A percentile compares a stretch with the other conserved stretches of the same genome.
Evolutionary conservation across 2,329 filamentous ascomycete genomes (phyloP).

Genomic region (Paecilomyces sp.): DNA sequence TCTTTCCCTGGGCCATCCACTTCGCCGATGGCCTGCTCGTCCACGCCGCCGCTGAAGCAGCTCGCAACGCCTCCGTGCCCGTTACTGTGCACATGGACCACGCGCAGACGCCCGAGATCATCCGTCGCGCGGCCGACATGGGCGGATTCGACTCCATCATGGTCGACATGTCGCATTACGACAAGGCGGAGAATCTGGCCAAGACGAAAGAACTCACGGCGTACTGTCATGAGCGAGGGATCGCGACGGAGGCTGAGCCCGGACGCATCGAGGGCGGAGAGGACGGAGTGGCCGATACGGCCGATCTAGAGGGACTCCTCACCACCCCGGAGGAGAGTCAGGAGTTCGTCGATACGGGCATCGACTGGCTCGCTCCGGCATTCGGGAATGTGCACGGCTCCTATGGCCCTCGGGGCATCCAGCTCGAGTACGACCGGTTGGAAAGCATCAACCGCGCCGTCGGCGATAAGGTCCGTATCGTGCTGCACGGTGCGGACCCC

Average conservation of each 20-base stretch:
- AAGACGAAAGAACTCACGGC: conserved; percentile 56
- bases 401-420: conserved; percentile 59
- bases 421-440: conserved; percentile 54
- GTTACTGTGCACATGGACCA: conserved; percentile 61
- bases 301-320: conserved; percentile 54
- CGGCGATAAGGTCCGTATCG: conserved; percentile 43
- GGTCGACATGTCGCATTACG: conserved; percentile 70
- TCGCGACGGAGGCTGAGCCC: conserved; percentile 64
- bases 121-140: conserved; percentile 54
- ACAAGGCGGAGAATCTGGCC: conserved; percentile 61
- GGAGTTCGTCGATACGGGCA: conserved; percentile 63
- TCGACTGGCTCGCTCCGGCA: conserved; percentile 67
- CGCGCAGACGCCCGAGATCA: conserved; percentile 56
- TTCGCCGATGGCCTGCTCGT: conserved; percentile 55
- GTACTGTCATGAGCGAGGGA: conserved; percentile 58
- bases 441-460: conserved; percentile 43
- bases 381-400: conserved; percentile 72
- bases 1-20: conserved; percentile 67
- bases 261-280: conserved; percentile 67
- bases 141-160: conserved; percentile 64
- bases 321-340: conserved; percentile 64
- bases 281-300: conserved; percentile 64
- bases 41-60: conserved; percentile 49
- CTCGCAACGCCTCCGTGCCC: conserved; percentile 51
- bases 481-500: conserved; percentile 53